Evolutionary conservation across 805 yeast genomes (phyloP).

Genomic region (Sungouiozyma ichnusensis): DNA sequence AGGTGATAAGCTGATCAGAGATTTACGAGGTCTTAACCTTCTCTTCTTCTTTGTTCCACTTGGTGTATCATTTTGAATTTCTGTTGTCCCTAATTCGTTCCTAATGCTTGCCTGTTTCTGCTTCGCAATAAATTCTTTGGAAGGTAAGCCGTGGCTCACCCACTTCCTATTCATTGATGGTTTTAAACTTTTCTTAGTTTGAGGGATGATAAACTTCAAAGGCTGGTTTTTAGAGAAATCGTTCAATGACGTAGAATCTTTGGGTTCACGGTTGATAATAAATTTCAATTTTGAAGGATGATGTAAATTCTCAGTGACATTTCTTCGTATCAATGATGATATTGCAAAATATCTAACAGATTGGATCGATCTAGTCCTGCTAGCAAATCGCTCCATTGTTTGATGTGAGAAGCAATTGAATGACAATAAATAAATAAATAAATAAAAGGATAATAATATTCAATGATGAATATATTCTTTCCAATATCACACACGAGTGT

Average conservation of each 20-base stretch:
- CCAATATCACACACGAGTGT: too few species aligned
- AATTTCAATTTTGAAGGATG: not conserved
- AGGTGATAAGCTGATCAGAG: constrained; percentile 71
- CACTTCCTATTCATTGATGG: constrained; percentile 14
- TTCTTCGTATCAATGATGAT: constrained; percentile 1
- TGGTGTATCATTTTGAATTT: constrained; percentile 1
- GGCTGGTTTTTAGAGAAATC: too few species aligned
- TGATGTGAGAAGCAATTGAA: not conserved
- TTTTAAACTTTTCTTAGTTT: not conserved
- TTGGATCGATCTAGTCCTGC: not conserved
- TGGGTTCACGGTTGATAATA: not conserved
- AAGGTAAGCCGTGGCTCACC: constrained; percentile 40
- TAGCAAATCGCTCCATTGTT: not conserved
- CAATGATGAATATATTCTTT: too few species aligned
- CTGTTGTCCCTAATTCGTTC: constrained; percentile 5
- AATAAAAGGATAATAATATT: too few species aligned
- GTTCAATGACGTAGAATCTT: not conserved
- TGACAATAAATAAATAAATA: not conserved
- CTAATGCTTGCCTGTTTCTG: constrained; percentile 26
- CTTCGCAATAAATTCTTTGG: constrained; percentile 37
- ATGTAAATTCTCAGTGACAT: not conserved
- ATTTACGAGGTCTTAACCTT: constrained; percentile 75
- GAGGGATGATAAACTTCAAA: not conserved
- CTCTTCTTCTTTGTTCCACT: constrained; percentile 40
- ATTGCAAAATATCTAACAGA: not conserved